These are phyloP conservation scores for Ottelia alismoides DNA, from an alignment of 106 monocot species.

Conservation along the genomic window DNA sequence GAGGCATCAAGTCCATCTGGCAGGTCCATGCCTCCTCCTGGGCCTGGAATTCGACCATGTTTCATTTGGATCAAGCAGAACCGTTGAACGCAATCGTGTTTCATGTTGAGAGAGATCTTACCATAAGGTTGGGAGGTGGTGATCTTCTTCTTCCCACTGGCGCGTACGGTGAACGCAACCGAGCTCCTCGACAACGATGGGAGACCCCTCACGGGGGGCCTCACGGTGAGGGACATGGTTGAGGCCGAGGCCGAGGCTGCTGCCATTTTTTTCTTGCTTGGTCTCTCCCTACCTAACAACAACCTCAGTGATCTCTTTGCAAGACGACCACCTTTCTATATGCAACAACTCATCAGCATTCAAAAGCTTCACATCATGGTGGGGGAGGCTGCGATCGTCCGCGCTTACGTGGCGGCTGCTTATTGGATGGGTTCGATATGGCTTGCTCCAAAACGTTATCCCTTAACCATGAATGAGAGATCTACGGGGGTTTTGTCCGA, in stretches of 20 bases:
- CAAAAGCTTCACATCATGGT: no score
- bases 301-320: no score
- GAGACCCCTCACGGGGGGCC: constrained; percentile 8
- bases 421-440: no score
- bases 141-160: constrained; percentile 59
- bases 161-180: constrained; percentile 35
- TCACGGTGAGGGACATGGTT: constrained; percentile 12
- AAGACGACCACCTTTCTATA: no score
- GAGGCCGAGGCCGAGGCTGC: constrained; percentile 19
- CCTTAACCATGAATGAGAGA: no score
- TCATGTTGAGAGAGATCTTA: constrained; percentile 13
- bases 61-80: neutral
- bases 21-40: constrained; percentile 48
- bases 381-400: no score
- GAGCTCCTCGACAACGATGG: constrained; percentile 34
- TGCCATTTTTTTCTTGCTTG: constrained; percentile 10
- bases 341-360: no score
- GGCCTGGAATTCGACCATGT: constrained; percentile 45
- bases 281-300: no score
- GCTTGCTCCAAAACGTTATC: no score
- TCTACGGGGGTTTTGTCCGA: no score
- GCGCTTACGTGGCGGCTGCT: no score
- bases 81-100: neutral
- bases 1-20: constrained; percentile 50
- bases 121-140: constrained; percentile 56